phyloP scores from a whole-genome alignment of 352 stramenopile species.

The Globisporangium nodosum region DNA sequence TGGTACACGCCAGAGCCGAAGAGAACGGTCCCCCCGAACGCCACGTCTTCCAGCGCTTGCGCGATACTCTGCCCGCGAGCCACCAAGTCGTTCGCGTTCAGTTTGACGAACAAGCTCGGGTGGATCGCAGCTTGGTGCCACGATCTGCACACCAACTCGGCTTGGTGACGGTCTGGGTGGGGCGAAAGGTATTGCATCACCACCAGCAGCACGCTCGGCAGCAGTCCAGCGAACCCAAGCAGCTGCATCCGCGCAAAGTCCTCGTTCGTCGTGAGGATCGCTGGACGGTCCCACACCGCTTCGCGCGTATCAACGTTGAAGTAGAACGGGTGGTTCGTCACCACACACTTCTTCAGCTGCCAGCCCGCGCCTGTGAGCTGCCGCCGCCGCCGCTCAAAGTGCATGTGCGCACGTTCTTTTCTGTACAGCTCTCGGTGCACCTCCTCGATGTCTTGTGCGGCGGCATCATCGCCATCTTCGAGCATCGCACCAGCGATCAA shows the following conservation, averaged over 20 bases:
- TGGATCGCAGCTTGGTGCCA: constrained; percentile 46
- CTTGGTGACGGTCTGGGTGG: constrained; percentile 44
- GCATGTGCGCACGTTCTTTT: constrained; percentile 49
- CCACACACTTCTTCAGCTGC: constrained; percentile 51
- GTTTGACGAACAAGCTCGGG: constrained; percentile 34
- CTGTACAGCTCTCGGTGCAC: constrained; percentile 51
- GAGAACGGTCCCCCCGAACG: constrained; percentile 45
- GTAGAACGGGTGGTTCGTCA: constrained; percentile 87
- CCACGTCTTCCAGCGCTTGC: constrained; percentile 19
- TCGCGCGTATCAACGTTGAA: constrained; percentile 93
- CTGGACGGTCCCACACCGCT: constrained; percentile 91
- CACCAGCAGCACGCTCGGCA: constrained; percentile 59
- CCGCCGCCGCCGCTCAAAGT: constrained; percentile 47
- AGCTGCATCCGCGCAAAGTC: constrained; percentile 57
- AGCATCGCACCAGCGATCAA: constrained; percentile 52
- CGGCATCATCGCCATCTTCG: constrained; percentile 6
- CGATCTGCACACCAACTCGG: constrained; percentile 43
- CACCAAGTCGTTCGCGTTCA: constrained; percentile 48
- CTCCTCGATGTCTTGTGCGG: constrained; percentile 7
- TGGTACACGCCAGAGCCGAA: constrained; percentile 67
- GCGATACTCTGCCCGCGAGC: constrained; percentile 18
- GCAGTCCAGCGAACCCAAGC: constrained; percentile 76
- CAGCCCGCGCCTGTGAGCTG: constrained; percentile 55
- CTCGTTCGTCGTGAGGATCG: constrained; percentile 85
- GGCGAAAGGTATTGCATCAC: constrained; percentile 86